Percentiles rank a stretch among this genome's conserved stretches.
These are phyloP conservation scores for Macrophomina phaseolina DNA, from an alignment of 2,329 filamentous ascomycete genomes.

Conservation along the genomic window DNA sequence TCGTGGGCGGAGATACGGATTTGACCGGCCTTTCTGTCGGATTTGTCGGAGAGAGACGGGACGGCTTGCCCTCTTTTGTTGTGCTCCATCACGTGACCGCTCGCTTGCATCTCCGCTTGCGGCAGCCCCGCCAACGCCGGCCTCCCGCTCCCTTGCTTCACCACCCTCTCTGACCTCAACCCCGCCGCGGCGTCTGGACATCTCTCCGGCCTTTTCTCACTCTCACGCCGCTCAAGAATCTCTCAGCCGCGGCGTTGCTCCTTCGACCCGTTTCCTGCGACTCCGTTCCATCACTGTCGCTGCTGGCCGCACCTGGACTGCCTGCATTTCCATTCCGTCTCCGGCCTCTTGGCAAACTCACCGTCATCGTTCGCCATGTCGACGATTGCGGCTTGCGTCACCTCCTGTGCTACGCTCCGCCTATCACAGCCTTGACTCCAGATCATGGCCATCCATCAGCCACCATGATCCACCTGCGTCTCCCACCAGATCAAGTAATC, in stretches of 20 bases:
- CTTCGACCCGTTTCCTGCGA: neutral
- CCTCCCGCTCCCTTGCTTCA: neutral
- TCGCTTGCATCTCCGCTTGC: neutral
- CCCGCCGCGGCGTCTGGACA: neutral
- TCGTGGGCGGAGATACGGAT: conserved; percentile 17
- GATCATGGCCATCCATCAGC: neutral
- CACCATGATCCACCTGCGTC: neutral
- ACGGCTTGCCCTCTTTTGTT: neutral
- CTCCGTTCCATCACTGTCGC: too few species aligned
- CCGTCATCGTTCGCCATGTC: neutral
- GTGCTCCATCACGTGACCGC: neutral
- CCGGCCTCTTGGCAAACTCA: neutral
- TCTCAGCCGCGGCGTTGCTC: neutral
- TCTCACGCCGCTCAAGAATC: neutral
- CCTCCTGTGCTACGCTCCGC: neutral
- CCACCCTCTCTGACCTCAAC: neutral
- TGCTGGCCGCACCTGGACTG: neutral
- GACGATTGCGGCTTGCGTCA: neutral
- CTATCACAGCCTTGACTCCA: neutral
- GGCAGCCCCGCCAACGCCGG: neutral
- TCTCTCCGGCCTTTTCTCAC: neutral
- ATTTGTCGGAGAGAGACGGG: conserved; percentile 8
- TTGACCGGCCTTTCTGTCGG: conserved; percentile 1
- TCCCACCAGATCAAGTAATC: neutral
- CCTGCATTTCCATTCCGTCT: neutral